Conservation (phyloP, 2,329 filamentous ascomycete species). For the Fusarium sp. region DNA sequence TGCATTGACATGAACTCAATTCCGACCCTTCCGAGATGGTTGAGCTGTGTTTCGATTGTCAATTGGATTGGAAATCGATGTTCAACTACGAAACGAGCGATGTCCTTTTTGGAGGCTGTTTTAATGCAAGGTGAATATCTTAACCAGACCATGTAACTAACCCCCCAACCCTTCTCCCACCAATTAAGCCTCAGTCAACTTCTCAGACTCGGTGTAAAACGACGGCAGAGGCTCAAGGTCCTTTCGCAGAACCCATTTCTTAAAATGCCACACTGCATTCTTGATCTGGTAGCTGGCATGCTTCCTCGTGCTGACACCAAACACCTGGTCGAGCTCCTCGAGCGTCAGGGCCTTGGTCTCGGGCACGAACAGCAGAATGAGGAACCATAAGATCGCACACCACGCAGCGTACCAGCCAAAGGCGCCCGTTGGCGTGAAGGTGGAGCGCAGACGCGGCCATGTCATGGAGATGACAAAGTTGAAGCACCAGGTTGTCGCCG, state of each 20-base stretch:
- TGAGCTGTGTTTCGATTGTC: neutral
- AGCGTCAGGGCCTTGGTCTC: conserved; percentile 33
- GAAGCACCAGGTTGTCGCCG: conserved; percentile 1
- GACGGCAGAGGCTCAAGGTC: conserved; percentile 44
- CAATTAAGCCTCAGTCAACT: conserved; percentile 2
- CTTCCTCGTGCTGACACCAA: conserved; percentile 44
- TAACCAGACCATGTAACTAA: neutral
- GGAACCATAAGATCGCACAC: neutral
- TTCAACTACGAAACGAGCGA: neutral
- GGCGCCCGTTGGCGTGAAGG: neutral
- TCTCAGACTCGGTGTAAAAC: conserved; percentile 36
- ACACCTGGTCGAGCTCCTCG: conserved; percentile 49
- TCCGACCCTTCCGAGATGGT: neutral
- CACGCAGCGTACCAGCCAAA: neutral
- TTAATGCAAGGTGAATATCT: neutral
- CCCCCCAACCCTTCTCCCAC: neutral
- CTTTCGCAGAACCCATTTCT: conserved; percentile 40
- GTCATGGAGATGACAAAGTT: conserved; percentile 12
- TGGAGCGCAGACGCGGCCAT: neutral
- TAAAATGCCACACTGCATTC: conserved; percentile 46
- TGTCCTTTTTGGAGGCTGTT: neutral
- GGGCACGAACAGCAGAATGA: neutral
- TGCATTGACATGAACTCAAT: neutral
- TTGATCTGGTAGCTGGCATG: conserved; percentile 45
- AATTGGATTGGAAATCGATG: neutral